Conservation (phyloP, 495 filamentous ascomycete genomes). For the Poronia punctata region DNA sequence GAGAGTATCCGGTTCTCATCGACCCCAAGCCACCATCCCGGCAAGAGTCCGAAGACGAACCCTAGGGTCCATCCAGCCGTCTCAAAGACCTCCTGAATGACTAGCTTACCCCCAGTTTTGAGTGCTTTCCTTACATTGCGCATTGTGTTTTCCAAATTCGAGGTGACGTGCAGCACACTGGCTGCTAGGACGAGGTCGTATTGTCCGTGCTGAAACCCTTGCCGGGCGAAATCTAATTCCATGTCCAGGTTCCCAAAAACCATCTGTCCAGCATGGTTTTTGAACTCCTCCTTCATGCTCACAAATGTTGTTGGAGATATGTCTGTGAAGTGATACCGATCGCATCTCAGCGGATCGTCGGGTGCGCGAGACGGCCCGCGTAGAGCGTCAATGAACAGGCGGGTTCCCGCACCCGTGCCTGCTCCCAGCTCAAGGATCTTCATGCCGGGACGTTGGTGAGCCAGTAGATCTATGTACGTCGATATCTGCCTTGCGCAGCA, state of each 20-base stretch:
- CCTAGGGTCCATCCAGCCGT: conserved; percentile 18
- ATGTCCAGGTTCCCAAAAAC: conserved; percentile 25
- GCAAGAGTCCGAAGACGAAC: conserved; percentile 32
- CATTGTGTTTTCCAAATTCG: conserved; percentile 24
- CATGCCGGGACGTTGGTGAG: conserved; percentile 32
- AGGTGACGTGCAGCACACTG: conserved; percentile 39
- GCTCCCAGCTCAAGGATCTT: conserved; percentile 39
- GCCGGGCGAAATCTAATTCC: conserved; percentile 11
- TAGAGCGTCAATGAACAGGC: conserved; percentile 8
- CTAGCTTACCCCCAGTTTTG: conserved; percentile 31
- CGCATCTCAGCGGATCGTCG: conserved; percentile 5
- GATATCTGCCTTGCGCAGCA: conserved; percentile 5
- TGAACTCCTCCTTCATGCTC: conserved; percentile 17
- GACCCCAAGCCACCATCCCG: conserved; percentile 45
- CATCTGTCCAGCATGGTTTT: conserved; percentile 9
- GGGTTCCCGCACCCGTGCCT: conserved; percentile 28
- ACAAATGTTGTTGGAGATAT: conserved; percentile 43
- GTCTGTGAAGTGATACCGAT: conserved; percentile 42
- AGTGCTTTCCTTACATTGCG: conserved; percentile 25
- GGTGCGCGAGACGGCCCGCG: conserved; percentile 1
- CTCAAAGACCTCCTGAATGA: conserved; percentile 25
- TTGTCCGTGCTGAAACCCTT: conserved; percentile 15
- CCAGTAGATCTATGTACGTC: conserved; percentile 15
- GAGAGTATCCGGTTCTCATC: conserved; percentile 15
- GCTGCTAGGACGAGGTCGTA: conserved; percentile 37